Evolutionary conservation across 1,139 yeast genomes (phyloP).

Genomic region (Pichia sp.): DNA sequence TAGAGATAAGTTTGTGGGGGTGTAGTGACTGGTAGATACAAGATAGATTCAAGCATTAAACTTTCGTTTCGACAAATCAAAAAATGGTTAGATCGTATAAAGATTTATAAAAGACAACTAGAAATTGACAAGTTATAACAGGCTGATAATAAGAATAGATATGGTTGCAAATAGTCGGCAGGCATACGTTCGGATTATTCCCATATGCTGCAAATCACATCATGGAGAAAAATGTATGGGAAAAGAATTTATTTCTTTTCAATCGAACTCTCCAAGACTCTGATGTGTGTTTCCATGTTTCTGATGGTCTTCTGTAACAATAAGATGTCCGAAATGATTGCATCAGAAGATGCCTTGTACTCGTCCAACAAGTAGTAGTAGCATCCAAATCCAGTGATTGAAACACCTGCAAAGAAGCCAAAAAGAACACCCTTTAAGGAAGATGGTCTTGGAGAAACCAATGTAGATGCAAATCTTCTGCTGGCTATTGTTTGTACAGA

Average conservation of each 20-base stretch:
- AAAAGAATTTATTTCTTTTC: constrained; percentile 12
- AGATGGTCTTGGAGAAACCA: constrained; percentile 21
- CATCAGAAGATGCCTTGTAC: constrained; percentile 67
- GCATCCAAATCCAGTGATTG: constrained; percentile 69
- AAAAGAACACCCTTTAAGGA: constrained; percentile 60
- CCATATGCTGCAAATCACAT: neutral
- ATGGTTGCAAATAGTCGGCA: neutral
- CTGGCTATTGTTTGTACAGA: constrained; percentile 12
- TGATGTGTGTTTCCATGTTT: constrained; percentile 63
- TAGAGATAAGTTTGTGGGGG: too few species aligned
- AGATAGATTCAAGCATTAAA: too few species aligned
- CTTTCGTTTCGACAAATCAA: neutral
- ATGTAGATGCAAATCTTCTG: constrained; percentile 25
- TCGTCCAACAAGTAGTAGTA: constrained; percentile 77
- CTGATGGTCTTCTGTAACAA: constrained; percentile 64
- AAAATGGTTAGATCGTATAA: neutral
- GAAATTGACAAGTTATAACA: neutral
- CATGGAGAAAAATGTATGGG: neutral
- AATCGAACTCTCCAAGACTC: constrained; percentile 14
- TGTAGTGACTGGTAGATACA: too few species aligned
- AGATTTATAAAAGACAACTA: constrained; percentile 1
- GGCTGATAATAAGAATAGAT: neutral
- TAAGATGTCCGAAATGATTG: constrained; percentile 70
- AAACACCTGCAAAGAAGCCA: constrained; percentile 76
- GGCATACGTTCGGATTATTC: neutral